These are phyloP conservation scores for Beauveria sp. DNA, from an alignment of 2,329 filamentous ascomycete genomes.

Conservation along the genomic window DNA sequence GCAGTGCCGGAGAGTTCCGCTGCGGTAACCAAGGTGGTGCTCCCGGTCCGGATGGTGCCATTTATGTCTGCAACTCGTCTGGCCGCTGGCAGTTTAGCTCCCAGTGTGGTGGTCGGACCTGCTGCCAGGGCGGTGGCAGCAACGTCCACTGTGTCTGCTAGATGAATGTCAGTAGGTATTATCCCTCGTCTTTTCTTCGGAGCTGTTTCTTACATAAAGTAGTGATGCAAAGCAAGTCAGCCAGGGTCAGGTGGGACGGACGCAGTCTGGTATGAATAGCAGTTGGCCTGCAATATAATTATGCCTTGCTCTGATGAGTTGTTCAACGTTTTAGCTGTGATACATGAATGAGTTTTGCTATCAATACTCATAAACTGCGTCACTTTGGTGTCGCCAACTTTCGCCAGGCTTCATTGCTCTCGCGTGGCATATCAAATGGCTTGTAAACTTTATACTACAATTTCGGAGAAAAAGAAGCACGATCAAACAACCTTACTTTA, in stretches of 20 bases:
- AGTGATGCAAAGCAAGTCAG: neutral
- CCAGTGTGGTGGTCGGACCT: neutral
- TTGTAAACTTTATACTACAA: too few relatives aligned
- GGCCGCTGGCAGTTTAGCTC: neutral
- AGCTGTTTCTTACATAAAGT: neutral
- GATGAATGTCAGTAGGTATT: too few relatives aligned
- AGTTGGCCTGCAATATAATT: neutral
- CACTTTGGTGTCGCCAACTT: neutral
- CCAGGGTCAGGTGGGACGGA: neutral
- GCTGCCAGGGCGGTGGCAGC: constrained; percentile 4
- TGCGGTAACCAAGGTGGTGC: neutral
- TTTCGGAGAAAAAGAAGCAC: too few relatives aligned
- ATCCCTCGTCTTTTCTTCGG: neutral
- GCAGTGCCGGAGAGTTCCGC: neutral
- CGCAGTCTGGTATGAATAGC: neutral
- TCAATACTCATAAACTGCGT: too few relatives aligned
- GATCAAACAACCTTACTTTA: too few relatives aligned
- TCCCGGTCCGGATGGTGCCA: neutral
- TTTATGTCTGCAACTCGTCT: neutral
- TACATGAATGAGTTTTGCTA: too few relatives aligned
- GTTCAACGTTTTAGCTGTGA: too few relatives aligned
- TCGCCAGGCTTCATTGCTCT: neutral
- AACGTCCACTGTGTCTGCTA: constrained; percentile 6
- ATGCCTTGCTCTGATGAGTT: neutral
- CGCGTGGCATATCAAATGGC: neutral